A percentile compares a stretch with the other conserved stretches of the same genome.
These are phyloP conservation scores for Emmonsia crescens DNA, from an alignment of 2,329 filamentous ascomycete genomes.

Conservation along the genomic window DNA sequence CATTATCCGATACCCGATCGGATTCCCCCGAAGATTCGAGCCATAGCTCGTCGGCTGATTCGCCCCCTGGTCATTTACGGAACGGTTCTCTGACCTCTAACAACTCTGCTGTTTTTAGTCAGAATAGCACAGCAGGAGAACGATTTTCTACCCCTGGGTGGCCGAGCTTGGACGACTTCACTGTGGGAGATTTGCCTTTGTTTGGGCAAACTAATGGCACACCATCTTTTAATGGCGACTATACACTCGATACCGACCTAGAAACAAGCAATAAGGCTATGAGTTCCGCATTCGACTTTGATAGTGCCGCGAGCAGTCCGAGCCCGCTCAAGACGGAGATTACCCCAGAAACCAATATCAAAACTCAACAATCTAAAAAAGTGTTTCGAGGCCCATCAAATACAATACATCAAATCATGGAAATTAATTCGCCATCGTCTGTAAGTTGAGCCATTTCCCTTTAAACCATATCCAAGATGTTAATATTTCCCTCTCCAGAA, in stretches of 20 bases:
- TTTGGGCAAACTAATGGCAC: constrained; percentile 30
- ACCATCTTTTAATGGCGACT: constrained; percentile 23
- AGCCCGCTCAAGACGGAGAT: constrained; percentile 29
- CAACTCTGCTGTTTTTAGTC: constrained; percentile 26
- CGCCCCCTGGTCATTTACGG: constrained; percentile 30
- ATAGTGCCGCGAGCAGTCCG: constrained; percentile 38
- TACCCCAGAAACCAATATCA: constrained; percentile 16
- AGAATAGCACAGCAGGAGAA: constrained; percentile 7
- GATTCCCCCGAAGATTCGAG: constrained; percentile 36
- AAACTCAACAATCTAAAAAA: constrained; percentile 16
- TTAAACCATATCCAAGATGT: not conserved
- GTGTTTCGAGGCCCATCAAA: constrained; percentile 21
- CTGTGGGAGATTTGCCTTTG: constrained; percentile 30
- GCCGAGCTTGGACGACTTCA: constrained; percentile 26
- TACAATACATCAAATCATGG: constrained; percentile 14
- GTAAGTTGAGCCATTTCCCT: constrained; percentile 17
- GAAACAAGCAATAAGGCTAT: constrained; percentile 38
- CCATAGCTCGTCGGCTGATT: constrained; percentile 34
- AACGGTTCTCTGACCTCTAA: constrained; percentile 32
- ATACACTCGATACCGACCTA: constrained; percentile 27
- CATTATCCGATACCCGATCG: constrained; percentile 31
- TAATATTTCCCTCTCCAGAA: not conserved
- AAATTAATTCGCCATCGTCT: constrained; percentile 17
- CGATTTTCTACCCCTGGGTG: constrained; percentile 26
- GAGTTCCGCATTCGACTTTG: constrained; percentile 40